phyloP scores from a whole-genome alignment of 306 rosid genomes.

The Trifolium subterraneum region DNA sequence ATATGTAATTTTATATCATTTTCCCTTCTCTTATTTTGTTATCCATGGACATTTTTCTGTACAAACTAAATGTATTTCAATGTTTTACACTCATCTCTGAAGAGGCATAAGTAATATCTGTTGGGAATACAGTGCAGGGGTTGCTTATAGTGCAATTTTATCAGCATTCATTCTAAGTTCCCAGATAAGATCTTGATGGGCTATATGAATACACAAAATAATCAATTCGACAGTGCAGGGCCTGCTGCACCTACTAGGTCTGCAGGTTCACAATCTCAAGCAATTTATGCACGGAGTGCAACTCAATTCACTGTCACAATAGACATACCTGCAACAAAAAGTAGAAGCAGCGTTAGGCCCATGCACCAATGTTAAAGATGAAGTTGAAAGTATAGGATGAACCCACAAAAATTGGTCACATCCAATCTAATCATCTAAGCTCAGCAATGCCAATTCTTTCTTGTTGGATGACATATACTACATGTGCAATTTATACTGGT shows the following conservation, averaged over 20 bases:
- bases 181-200: conserved; percentile 27
- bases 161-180: conserved; percentile 76
- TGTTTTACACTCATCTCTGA: conserved; percentile 10
- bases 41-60: background rate
- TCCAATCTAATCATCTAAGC: conserved; percentile 28
- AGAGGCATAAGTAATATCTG: conserved; percentile 29
- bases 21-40: background rate
- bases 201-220: too few species aligned
- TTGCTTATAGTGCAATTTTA: conserved; percentile 58
- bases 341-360: conserved; percentile 58
- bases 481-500: conserved; percentile 27
- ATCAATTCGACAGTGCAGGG: too few species aligned
- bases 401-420: conserved; percentile 68
- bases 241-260: too few species aligned
- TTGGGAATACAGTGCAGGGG: conserved; percentile 51
- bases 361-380: conserved; percentile 47
- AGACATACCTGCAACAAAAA: conserved; percentile 70
- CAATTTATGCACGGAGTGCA: conserved; percentile 4
- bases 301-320: conserved; percentile 69
- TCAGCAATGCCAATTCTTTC: conserved; percentile 10
- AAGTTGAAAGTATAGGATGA: conserved; percentile 53
- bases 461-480: conserved; percentile 28
- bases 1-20: background rate
- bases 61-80: conserved; percentile 17
- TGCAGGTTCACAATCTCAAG: too few species aligned